These are phyloP conservation scores for Metarhizium album DNA, from an alignment of 2,329 filamentous ascomycete genomes.

Conservation along the genomic window DNA sequence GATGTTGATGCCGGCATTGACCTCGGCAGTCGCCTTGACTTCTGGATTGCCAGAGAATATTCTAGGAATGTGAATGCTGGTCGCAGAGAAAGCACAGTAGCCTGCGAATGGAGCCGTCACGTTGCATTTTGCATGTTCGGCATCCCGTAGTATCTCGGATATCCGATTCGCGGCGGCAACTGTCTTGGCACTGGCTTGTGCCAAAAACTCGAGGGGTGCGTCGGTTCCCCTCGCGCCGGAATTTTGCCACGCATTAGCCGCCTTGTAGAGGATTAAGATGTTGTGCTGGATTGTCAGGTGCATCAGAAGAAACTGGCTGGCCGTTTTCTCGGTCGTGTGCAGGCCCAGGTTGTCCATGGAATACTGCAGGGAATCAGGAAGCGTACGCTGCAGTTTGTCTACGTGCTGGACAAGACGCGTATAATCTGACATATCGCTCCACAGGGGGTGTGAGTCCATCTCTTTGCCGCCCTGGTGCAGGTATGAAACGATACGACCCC, in stretches of 20 bases:
- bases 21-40: slow-evolving; percentile 68
- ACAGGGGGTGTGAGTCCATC: slow-evolving; percentile 65
- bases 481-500: slow-evolving; percentile 84
- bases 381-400: slow-evolving; percentile 54
- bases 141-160: slow-evolving; percentile 71
- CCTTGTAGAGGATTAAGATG: slow-evolving; percentile 79
- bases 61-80: slow-evolving; percentile 86
- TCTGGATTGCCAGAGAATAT: slow-evolving; percentile 76
- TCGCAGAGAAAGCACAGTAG: slow-evolving; percentile 88
- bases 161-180: slow-evolving; percentile 80
- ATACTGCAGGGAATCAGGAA: slow-evolving; percentile 66
- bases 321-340: slow-evolving; percentile 74
- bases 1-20: slow-evolving; percentile 77
- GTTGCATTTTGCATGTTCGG: slow-evolving; percentile 55
- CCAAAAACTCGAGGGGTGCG: slow-evolving; percentile 67
- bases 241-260: slow-evolving; percentile 63
- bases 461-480: slow-evolving; percentile 84
- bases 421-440: slow-evolving; percentile 72
- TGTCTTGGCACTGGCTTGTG: slow-evolving; percentile 62
- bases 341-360: slow-evolving; percentile 71
- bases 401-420: slow-evolving; percentile 58
- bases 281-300: slow-evolving; percentile 88
- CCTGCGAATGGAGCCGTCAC: slow-evolving; percentile 87
- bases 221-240: slow-evolving; percentile 55
- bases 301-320: slow-evolving; percentile 85